Conservation (phyloP, 768 basidiomycete species). For the Lactarius vividus region DNA sequence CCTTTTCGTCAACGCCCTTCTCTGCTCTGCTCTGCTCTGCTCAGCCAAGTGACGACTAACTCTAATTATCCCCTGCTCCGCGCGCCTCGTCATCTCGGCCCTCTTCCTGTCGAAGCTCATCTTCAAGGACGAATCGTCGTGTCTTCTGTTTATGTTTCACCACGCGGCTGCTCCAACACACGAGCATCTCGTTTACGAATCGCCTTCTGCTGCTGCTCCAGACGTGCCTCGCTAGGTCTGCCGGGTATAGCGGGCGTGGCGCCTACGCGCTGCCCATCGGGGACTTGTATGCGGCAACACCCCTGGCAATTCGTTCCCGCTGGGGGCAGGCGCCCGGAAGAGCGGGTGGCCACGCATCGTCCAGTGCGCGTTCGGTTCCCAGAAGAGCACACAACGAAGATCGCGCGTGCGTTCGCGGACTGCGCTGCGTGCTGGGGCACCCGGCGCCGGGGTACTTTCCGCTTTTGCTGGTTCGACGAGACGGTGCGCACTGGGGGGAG, state of each 20-base stretch:
- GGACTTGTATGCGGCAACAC: slow-evolving; percentile 42
- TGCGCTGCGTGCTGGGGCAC: slow-evolving; percentile 43
- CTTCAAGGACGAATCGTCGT: slow-evolving; percentile 29
- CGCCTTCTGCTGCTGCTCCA: slow-evolving; percentile 51
- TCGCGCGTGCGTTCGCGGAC: slow-evolving; percentile 49
- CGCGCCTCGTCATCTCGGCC: slow-evolving; percentile 64
- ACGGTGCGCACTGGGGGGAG: not conserved
- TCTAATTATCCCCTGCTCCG: slow-evolving; percentile 21
- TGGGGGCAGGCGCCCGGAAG: not conserved
- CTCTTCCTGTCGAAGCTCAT: slow-evolving; percentile 56
- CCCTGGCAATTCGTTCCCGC: slow-evolving; percentile 14
- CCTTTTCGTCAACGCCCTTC: slow-evolving; percentile 56
- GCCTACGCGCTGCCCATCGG: slow-evolving; percentile 48
- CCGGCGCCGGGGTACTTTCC: slow-evolving; percentile 35
- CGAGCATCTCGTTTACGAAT: slow-evolving; percentile 37
- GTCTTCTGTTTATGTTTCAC: no score
- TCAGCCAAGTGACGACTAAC: not conserved
- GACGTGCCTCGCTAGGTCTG: slow-evolving; percentile 48
- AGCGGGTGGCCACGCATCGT: slow-evolving; percentile 58
- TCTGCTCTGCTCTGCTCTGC: slow-evolving; percentile 21
- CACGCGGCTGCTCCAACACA: not conserved
- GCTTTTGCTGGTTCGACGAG: not conserved
- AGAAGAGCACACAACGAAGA: slow-evolving; percentile 53
- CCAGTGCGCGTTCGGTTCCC: slow-evolving; percentile 52
- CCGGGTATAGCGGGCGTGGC: slow-evolving; percentile 58